Conservation (phyloP, 495 filamentous ascomycete species). For the Podospora comata region DNA sequence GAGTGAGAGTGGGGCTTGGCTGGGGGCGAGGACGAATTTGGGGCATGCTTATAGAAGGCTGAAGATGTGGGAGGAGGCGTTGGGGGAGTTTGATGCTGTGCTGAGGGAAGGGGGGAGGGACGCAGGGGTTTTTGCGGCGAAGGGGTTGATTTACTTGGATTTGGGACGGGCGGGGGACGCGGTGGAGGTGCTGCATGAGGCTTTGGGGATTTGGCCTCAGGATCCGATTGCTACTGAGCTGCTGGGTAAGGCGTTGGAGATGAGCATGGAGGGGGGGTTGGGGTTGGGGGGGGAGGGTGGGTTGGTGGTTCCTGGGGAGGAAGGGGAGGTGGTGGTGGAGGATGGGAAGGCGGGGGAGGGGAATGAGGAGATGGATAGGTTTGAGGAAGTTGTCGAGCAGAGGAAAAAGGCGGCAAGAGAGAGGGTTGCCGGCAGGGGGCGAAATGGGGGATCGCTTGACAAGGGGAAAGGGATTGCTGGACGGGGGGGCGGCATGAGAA, state of each 20-base stretch:
- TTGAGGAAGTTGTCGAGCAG: constrained; percentile 32
- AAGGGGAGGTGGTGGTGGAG: constrained; percentile 22
- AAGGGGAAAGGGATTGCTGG: constrained; percentile 30
- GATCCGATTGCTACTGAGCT: constrained; percentile 74
- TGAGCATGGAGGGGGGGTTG: constrained; percentile 23
- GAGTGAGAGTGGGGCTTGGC: constrained; percentile 77
- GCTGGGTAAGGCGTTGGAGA: constrained; percentile 63
- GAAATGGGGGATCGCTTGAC: constrained; percentile 16
- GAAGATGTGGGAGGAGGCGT: constrained; percentile 64
- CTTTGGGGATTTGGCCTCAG: constrained; percentile 64
- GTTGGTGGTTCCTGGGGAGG: background rate
- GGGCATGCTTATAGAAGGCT: constrained; percentile 80
- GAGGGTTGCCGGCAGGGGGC: constrained; percentile 20
- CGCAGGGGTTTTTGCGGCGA: constrained; percentile 65
- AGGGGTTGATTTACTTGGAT: constrained; percentile 72
- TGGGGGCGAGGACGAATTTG: constrained; percentile 82
- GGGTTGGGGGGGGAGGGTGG: constrained; percentile 9
- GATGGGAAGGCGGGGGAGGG: constrained; percentile 56
- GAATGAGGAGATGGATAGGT: constrained; percentile 34
- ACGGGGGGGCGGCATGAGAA: constrained; percentile 8
- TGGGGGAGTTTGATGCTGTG: constrained; percentile 79
- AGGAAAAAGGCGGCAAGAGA: constrained; percentile 27
- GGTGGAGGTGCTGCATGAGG: constrained; percentile 66
- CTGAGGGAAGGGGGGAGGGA: constrained; percentile 72
- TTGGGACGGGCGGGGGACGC: constrained; percentile 63